Evolutionary conservation across 495 filamentous ascomycete genomes (phyloP).

Genomic region (Xylaria intraflava): DNA sequence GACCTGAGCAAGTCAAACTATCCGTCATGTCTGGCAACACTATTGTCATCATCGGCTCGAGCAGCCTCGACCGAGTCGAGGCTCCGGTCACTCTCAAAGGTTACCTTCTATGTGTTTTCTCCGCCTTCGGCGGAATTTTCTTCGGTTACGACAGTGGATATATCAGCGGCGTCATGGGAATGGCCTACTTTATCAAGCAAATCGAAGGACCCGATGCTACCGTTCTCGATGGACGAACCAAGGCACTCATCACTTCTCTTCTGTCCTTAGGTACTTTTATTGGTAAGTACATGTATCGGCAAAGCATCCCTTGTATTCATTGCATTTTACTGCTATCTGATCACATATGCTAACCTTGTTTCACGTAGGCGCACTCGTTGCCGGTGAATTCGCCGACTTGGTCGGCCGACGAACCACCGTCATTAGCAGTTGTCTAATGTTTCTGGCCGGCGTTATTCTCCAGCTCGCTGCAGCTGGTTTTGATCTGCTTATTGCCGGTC

Average conservation of each 20-base stretch:
- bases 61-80: slow-evolving; percentile 51
- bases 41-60: slow-evolving; percentile 17
- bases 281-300: slow-evolving; percentile 28
- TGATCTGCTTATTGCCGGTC: slow-evolving; percentile 58
- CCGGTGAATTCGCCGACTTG: slow-evolving; percentile 62
- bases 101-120: slow-evolving; percentile 64
- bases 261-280: slow-evolving; percentile 72
- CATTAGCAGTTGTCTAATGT: slow-evolving; percentile 58
- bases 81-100: slow-evolving; percentile 60
- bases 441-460: slow-evolving; percentile 56
- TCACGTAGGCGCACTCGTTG: slow-evolving; percentile 51
- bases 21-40: slow-evolving; percentile 20
- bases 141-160: slow-evolving; percentile 62
- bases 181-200: slow-evolving; percentile 43
- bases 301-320: not conserved
- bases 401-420: slow-evolving; percentile 63
- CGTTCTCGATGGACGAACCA: slow-evolving; percentile 29
- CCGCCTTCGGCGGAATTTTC: slow-evolving; percentile 63
- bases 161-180: slow-evolving; percentile 54
- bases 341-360: not conserved
- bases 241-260: slow-evolving; percentile 65
- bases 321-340: not conserved
- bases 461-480: slow-evolving; percentile 41
- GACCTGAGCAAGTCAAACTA: not conserved
- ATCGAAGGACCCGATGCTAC: slow-evolving; percentile 31